Evolutionary conservation across 345 rosid genomes (phyloP), one percentile per base, ranked within the genome.

Genomic region (Nephelium lappaceum): DNA sequence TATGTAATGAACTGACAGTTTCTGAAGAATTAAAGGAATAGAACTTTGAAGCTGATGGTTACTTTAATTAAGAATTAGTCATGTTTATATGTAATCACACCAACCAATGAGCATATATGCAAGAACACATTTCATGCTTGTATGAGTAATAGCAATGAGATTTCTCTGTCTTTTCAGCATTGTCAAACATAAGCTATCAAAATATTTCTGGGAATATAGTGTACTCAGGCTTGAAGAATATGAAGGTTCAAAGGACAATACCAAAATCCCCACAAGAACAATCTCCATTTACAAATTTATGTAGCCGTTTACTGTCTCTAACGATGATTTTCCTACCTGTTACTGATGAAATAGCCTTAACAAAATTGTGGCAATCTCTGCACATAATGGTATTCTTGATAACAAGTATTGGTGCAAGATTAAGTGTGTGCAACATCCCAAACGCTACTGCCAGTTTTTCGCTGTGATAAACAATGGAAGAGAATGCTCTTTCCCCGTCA

Each of bases 401-500:
- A 16, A 87, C 79, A 65, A 86, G 60, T 71, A 87, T 60, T 5
- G 88, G 69, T 31, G 86, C 86, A 64, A 45, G 75, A 8, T 55
- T 77, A 10, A 72, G 78, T 2, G 82, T 75, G 45, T 80, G 82
- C 81, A 91, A 76, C 70, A 91, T 63, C 71, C 91, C 92, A 81
- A 86, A 89, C 31, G 88, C 87, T 64, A 82, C 58, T 8, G 92
- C 94, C 76, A 86, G 74, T 67, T 63, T 80, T 80, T 91, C 91
- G 8, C 92, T 87, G 62, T 86, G 89, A 60, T 80, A 78, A 66
- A 78, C 73, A 2, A 65, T 47, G 73, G 84, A 78, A 63, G 83
- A 72, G 71, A 57, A 51, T 12, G 65, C 36, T 65, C 43, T 79
- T 14, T 41, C 72, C 55, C 68, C 76, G 4, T 68, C 78, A 9